Conservation (phyloP, 2,329 filamentous ascomycete genomes). For the Aspergillus ibericus region DNA sequence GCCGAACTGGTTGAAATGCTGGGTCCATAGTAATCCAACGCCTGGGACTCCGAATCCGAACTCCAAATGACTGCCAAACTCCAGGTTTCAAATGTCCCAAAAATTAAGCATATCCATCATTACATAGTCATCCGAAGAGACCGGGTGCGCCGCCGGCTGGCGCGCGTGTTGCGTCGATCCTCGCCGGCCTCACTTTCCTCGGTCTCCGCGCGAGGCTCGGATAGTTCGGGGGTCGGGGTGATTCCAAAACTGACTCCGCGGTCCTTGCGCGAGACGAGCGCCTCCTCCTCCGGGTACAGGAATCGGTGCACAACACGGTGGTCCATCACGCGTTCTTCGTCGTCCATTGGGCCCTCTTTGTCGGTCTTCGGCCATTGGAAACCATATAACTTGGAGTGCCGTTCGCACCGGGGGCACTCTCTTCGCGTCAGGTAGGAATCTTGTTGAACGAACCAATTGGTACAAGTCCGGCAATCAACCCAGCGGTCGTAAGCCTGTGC, state of each 20-base stretch:
- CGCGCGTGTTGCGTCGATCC: slow-evolving; percentile 36
- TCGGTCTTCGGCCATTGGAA: slow-evolving; percentile 97
- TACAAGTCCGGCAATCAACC: slow-evolving; percentile 87
- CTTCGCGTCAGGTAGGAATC: slow-evolving; percentile 84
- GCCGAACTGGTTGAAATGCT: not conserved
- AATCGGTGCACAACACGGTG: slow-evolving; percentile 88
- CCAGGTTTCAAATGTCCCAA: slow-evolving; percentile 6
- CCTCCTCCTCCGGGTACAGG: slow-evolving; percentile 68
- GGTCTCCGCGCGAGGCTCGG: slow-evolving; percentile 40
- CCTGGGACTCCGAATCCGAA: not conserved
- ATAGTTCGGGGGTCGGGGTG: slow-evolving; percentile 40
- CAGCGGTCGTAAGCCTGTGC: slow-evolving; percentile 75
- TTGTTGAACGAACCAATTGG: slow-evolving; percentile 77
- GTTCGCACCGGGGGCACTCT: slow-evolving; percentile 87
- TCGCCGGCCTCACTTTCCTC: slow-evolving; percentile 39
- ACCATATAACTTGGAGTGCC: slow-evolving; percentile 93
- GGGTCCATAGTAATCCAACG: not conserved
- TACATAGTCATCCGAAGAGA: slow-evolving; percentile 39
- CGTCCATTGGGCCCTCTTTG: slow-evolving; percentile 70
- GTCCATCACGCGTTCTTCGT: slow-evolving; percentile 69
- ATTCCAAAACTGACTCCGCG: slow-evolving; percentile 39
- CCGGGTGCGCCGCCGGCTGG: slow-evolving; percentile 34
- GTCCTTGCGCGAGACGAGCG: slow-evolving; percentile 36
- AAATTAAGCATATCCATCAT: slow-evolving; percentile 15
- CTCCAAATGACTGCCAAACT: slow-evolving; percentile 13